Evolutionary conservation across 2,329 filamentous ascomycete species (phyloP), one percentile per base, ranked within the genome.

Genomic region (Diplocarpon rosae): DNA sequence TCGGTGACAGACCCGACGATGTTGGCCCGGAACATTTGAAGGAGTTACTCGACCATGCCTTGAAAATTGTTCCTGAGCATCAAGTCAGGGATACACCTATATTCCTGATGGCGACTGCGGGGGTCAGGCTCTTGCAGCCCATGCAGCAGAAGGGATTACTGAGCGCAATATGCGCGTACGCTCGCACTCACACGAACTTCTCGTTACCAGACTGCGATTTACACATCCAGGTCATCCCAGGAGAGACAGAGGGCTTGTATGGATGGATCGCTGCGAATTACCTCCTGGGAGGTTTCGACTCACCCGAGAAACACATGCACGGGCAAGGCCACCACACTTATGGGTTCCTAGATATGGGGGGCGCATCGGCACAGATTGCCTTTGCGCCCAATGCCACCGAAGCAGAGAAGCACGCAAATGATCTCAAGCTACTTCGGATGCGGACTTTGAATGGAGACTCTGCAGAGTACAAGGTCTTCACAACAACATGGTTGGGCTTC

Each of bases 251-350:
- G 64, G 92, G 89, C 2, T 65, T 98, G 27, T 98, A 96, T 58
- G 92, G 92, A 32, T 98, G 92, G 92, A 84, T 98, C 56, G 90
- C 93, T 7, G 85, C 90, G 42, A 98, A 98, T 61, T 98, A 98
- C 59, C 67, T 98, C 27, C 72, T 98, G 1, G 90, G 88, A 24
- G 87, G 88, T 3, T 96, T 98, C 57, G 85, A 96, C 62, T 70
- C 75, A 14, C 81, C 86, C 0, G 68, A 80, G 40, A 67, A 78
- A 12, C 85, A 95, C 57, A 69, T 77, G 42, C 87, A 95, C 62
- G 88, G 87, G 42, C 88, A 94, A 53, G 78, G 76, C 20, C 92
- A 96, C 62, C 85, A 89, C 59, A 98, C 92, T 0, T 98, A 96
- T 63, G 92, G 92, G 0, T 98, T 98, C 59, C 69, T 98, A 49